Conservation (phyloP, 164 flowering plant genomes). For the Nelumbo lutea region DNA sequence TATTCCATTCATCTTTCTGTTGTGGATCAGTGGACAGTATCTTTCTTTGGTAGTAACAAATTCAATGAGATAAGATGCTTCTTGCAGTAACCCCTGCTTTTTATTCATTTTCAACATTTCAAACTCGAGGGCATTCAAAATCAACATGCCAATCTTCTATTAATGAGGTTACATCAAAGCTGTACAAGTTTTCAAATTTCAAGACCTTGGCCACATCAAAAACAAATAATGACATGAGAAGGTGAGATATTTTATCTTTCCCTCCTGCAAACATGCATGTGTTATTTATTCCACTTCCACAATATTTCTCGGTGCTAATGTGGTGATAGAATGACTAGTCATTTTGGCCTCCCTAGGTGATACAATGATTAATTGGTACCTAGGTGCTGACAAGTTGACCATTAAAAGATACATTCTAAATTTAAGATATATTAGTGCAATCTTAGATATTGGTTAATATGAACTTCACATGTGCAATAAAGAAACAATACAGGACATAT, state of each 20-base stretch:
- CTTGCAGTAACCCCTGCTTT: neutral
- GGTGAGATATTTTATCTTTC: constrained; percentile 13
- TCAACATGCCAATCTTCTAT: neutral
- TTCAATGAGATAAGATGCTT: neutral
- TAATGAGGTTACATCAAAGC: neutral
- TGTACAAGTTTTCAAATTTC: constrained; percentile 4
- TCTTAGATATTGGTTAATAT: too few species aligned
- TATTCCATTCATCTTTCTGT: too few species aligned
- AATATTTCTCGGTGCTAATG: neutral
- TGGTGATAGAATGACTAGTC: neutral
- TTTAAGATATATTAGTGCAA: too few species aligned
- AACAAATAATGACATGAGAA: constrained; percentile 5
- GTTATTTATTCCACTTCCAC: neutral
- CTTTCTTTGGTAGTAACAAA: neutral
- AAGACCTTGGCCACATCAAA: neutral
- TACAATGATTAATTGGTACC: too few species aligned
- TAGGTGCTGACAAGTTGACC: neutral
- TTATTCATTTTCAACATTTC: neutral
- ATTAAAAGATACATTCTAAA: neutral
- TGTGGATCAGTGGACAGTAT: too few species aligned
- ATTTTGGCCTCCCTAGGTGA: too few species aligned
- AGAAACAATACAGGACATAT: too few species aligned
- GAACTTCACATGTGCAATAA: too few species aligned
- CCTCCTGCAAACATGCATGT: constrained; percentile 8
- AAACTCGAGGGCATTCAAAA: neutral